Evolutionary conservation across 78 protist genomes (phyloP).

Genomic region (Emiliania huxleyi): DNA sequence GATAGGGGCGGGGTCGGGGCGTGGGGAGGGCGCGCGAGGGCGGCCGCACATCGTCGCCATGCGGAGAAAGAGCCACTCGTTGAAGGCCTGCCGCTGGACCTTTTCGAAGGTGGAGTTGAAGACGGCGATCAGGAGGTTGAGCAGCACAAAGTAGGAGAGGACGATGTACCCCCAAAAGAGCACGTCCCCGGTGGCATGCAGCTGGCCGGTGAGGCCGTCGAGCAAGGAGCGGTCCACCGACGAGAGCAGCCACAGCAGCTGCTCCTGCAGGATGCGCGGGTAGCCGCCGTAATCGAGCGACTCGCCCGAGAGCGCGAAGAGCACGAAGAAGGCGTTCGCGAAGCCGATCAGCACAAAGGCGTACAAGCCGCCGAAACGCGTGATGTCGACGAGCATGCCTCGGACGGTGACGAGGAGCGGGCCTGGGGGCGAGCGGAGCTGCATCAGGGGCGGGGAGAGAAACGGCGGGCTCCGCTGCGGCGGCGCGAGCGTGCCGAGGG

Average conservation of each 20-base stretch:
- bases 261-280: background rate
- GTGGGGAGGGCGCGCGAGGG: background rate
- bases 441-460: too few species aligned
- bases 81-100: background rate
- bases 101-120: background rate
- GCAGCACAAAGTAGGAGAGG: background rate
- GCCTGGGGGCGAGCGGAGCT: too few species aligned
- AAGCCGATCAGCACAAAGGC: background rate
- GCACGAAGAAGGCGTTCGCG: background rate
- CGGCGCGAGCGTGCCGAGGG: too few species aligned
- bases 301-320: background rate
- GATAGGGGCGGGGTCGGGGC: background rate
- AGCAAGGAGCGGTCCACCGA: background rate
- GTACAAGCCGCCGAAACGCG: background rate
- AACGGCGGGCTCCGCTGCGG: too few species aligned
- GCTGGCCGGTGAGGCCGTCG: background rate
- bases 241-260: background rate
- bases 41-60: background rate
- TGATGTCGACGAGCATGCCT: background rate
- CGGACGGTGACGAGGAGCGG: conserved; percentile 14
- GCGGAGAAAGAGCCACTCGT: background rate
- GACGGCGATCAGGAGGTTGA: background rate
- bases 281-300: background rate
- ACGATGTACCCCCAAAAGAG: background rate
- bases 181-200: background rate